Evolutionary conservation across 805 yeast species (phyloP).

Genomic region (Candida krabiensis): DNA sequence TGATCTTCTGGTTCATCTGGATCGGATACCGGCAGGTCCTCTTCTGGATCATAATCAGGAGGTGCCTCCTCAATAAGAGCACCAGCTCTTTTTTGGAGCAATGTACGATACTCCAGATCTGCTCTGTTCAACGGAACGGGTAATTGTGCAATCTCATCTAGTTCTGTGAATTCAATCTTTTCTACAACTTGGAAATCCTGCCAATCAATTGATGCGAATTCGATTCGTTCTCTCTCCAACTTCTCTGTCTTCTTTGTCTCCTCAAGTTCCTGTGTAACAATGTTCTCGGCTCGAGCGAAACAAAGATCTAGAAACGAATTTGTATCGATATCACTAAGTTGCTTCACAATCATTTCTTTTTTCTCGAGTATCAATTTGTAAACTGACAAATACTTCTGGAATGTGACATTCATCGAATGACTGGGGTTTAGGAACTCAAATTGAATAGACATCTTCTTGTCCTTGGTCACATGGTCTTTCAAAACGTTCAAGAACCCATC

Average conservation of each 20-base stretch:
- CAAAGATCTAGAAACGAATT: conserved; percentile 45
- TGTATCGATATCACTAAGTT: conserved; percentile 26
- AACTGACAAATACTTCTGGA: conserved; percentile 50
- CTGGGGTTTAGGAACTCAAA: conserved; percentile 62
- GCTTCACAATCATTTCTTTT: conserved; percentile 15
- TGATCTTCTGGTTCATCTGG: conserved; percentile 3
- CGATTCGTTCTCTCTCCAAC: conserved; percentile 42
- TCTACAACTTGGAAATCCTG: conserved; percentile 74
- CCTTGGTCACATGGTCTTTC: conserved; percentile 22
- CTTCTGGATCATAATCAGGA: conserved; percentile 34
- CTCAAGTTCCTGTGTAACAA: conserved; percentile 37
- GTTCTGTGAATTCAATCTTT: conserved; percentile 61
- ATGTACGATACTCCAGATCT: conserved; percentile 60
- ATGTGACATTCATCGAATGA: conserved; percentile 63
- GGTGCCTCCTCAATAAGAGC: conserved; percentile 39
- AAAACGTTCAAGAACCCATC: conserved; percentile 42
- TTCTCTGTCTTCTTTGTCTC: conserved; percentile 30
- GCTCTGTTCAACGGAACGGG: conserved; percentile 55
- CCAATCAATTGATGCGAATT: conserved; percentile 85
- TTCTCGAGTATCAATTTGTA: conserved; percentile 44
- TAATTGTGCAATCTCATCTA: conserved; percentile 58
- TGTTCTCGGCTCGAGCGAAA: conserved; percentile 56
- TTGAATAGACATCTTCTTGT: conserved; percentile 44
- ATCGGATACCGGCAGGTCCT: not conserved
- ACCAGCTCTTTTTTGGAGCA: conserved; percentile 48